A percentile compares a stretch with the other conserved stretches of the same genome.
These are phyloP conservation scores for Alternaria sp. DNA, from an alignment of 2,329 filamentous ascomycete species.

Conservation along the genomic window DNA sequence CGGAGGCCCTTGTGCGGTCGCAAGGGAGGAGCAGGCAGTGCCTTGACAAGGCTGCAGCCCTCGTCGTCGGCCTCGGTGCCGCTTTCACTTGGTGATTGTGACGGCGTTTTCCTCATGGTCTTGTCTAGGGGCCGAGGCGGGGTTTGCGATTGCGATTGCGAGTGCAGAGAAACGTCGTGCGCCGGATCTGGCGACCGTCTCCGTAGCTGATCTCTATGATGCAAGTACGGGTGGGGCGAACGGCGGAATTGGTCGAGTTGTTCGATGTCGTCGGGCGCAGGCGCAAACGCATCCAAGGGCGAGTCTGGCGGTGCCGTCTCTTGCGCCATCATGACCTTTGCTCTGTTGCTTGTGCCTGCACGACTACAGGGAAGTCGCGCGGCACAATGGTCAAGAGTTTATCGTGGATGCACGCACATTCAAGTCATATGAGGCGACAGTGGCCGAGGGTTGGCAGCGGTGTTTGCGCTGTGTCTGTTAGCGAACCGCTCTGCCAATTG, in stretches of 20 bases:
- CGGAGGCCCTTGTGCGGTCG: conserved; percentile 80
- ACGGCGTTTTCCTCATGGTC: conserved; percentile 37
- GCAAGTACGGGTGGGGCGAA: conserved; percentile 51
- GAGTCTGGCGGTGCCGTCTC: conserved; percentile 22
- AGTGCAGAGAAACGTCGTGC: conserved; percentile 2
- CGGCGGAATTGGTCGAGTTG: conserved; percentile 47
- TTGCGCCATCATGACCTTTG: conserved; percentile 10
- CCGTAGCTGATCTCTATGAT: conserved; percentile 38
- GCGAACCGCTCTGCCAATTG: not conserved
- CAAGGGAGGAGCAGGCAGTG: conserved; percentile 79
- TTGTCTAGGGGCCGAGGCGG: conserved; percentile 23
- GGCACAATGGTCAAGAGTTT: not conserved
- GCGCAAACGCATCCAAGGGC: conserved; percentile 30
- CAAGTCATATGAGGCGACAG: not conserved
- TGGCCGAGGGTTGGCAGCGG: not conserved
- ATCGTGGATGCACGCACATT: not conserved
- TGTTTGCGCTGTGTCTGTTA: not conserved
- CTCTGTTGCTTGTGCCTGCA: not conserved
- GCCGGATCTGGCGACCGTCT: conserved; percentile 23
- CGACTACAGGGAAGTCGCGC: not conserved
- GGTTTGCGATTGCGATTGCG: conserved; percentile 24
- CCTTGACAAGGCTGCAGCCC: conserved; percentile 76
- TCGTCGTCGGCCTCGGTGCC: conserved; percentile 97
- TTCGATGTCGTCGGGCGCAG: conserved; percentile 34
- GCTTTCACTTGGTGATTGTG: conserved; percentile 74